phyloP scores from a whole-genome alignment of 352 stramenopile species.

The Phytophthora tubulina region DNA sequence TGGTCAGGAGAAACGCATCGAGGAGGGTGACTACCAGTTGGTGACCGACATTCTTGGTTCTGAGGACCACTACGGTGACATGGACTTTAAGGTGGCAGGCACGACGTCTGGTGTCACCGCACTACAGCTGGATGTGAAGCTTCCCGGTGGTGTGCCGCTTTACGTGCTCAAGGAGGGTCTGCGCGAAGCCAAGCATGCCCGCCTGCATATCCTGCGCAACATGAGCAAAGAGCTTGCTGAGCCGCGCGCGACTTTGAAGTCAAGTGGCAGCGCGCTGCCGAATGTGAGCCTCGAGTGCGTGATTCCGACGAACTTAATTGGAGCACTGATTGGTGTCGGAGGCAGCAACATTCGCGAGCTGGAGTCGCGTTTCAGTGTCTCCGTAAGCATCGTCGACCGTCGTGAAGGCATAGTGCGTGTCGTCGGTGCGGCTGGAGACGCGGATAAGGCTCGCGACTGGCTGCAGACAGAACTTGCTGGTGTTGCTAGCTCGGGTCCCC shows the following conservation, averaged over 20 bases:
- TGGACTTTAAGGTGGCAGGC: conserved; percentile 99
- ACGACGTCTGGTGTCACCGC: conserved; percentile 93
- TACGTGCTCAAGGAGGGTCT: conserved; percentile 89
- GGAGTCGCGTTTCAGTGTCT: conserved; percentile 68
- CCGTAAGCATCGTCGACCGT: conserved; percentile 79
- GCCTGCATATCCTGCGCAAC: conserved; percentile 80
- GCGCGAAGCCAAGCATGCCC: conserved; percentile 82
- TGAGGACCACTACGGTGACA: conserved; percentile 98
- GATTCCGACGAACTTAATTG: conserved; percentile 64
- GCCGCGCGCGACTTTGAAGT: conserved; percentile 70
- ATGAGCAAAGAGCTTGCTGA: conserved; percentile 85
- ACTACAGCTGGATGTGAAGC: conserved; percentile 97
- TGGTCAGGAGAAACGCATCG: conserved; percentile 64
- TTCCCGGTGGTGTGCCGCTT: conserved; percentile 88
- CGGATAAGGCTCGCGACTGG: conserved; percentile 81
- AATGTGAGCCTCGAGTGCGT: conserved; percentile 71
- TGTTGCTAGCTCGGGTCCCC: conserved; percentile 15
- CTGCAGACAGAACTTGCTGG: conserved; percentile 60
- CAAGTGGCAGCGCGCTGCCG: conserved; percentile 38
- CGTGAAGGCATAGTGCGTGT: conserved; percentile 90
- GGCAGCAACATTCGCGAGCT: conserved; percentile 81
- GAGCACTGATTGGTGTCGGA: conserved; percentile 78
- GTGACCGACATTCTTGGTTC: conserved; percentile 98
- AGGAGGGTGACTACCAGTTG: conserved; percentile 83
- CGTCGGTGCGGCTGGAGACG: conserved; percentile 78